Percentiles rank a stretch among this genome's conserved stretches.
Conservation (phyloP, 2,329 filamentous ascomycete genomes). For the Hypoxylon sp. region DNA sequence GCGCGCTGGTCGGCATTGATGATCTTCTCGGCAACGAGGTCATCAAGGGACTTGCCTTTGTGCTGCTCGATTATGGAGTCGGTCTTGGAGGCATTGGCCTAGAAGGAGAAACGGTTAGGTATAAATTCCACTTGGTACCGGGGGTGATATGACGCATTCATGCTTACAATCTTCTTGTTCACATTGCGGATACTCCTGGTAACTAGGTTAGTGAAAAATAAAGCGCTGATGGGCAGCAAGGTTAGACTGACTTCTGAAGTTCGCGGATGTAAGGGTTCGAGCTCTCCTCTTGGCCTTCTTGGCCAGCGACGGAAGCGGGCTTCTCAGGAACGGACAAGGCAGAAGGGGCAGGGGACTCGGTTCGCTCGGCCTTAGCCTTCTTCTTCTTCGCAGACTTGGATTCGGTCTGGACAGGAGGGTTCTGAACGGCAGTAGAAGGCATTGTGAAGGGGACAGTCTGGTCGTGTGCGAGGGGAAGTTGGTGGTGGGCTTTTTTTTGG, state of each 20-base stretch:
- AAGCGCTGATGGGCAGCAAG: neutral
- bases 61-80: slow-evolving; percentile 78
- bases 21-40: slow-evolving; percentile 78
- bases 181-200: slow-evolving; percentile 88
- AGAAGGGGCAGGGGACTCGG: slow-evolving; percentile 69
- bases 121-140: slow-evolving; percentile 3
- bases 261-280: slow-evolving; percentile 85
- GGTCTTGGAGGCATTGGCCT: slow-evolving; percentile 81
- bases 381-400: slow-evolving; percentile 79
- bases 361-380: slow-evolving; percentile 70
- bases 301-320: slow-evolving; percentile 62
- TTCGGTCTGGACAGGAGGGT: slow-evolving; percentile 72
- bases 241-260: slow-evolving; percentile 82
- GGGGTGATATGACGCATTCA: slow-evolving; percentile 37
- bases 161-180: slow-evolving; percentile 91
- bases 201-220: slow-evolving; percentile 34
- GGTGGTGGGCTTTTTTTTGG: slow-evolving; percentile 19
- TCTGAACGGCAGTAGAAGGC: slow-evolving; percentile 75
- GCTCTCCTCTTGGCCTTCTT: slow-evolving; percentile 71
- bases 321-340: slow-evolving; percentile 65
- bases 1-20: slow-evolving; percentile 87
- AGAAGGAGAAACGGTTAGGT: slow-evolving; percentile 35
- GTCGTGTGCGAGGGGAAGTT: slow-evolving; percentile 17
- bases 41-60: slow-evolving; percentile 78
- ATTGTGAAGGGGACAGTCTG: slow-evolving; percentile 59